Evolutionary conservation across 2,329 filamentous ascomycete species (phyloP).

Genomic region (Aureobasidium subglaciale): DNA sequence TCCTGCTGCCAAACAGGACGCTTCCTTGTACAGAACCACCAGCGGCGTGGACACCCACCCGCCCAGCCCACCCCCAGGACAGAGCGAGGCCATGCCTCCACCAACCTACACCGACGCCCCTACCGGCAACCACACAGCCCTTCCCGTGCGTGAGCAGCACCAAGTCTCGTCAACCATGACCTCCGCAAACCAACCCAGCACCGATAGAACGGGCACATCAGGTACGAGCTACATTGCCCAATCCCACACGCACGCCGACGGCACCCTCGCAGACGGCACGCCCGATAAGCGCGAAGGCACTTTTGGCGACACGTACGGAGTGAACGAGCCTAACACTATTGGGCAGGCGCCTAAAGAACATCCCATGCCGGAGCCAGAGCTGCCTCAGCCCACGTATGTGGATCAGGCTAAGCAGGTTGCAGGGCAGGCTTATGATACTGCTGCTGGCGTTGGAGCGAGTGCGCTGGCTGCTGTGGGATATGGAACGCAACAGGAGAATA

Average conservation of each 20-base stretch:
- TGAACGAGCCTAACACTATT: conserved; percentile 43
- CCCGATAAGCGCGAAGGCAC: conserved; percentile 37
- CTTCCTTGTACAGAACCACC: conserved; percentile 17
- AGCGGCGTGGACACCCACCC: conserved; percentile 22
- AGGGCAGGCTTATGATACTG: conserved; percentile 22
- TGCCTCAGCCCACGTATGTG: conserved; percentile 30
- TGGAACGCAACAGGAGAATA: conserved; percentile 23
- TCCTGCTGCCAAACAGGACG: background rate
- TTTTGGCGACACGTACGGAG: conserved; percentile 37
- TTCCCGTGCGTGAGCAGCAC: conserved; percentile 22
- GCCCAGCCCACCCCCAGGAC: conserved; percentile 16
- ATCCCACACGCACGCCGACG: conserved; percentile 36
- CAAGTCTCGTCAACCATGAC: background rate
- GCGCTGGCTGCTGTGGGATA: conserved; percentile 30
- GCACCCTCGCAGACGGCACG: conserved; percentile 36
- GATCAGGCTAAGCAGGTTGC: conserved; percentile 39
- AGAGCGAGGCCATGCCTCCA: background rate
- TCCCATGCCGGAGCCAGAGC: conserved; percentile 29
- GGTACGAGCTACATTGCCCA: conserved; percentile 36
- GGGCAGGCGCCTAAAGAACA: conserved; percentile 45
- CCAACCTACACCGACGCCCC: conserved; percentile 5
- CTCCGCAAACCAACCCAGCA: conserved; percentile 1
- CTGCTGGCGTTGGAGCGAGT: conserved; percentile 25
- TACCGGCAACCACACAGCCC: background rate
- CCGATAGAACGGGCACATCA: conserved; percentile 33